A percentile compares a stretch with the other conserved stretches of the same genome.
These are phyloP conservation scores for Chytriomyces hyalinus DNA, from an alignment of 192 early-diverging fungal species.

Conservation along the genomic window DNA sequence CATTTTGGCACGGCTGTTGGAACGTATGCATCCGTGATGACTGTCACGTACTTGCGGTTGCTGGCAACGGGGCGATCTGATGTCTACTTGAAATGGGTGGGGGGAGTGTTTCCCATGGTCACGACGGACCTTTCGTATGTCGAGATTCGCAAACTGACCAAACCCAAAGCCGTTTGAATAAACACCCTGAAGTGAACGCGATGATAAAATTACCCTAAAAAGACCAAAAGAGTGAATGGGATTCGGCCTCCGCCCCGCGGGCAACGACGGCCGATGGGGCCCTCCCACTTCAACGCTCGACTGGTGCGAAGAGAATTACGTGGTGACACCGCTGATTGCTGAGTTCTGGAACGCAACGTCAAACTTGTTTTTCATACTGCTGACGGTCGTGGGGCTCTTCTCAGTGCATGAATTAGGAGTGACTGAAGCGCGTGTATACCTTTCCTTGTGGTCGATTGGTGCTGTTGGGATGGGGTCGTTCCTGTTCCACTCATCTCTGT, in stretches of 20 bases:
- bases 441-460: conserved; percentile 5
- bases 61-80: conserved; percentile 43
- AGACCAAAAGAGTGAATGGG: conserved; percentile 18
- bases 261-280: conserved; percentile 33
- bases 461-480: conserved; percentile 76
- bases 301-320: conserved; percentile 73
- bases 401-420: not conserved
- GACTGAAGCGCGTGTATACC: conserved; percentile 35
- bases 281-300: conserved; percentile 46
- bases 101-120: conserved; percentile 16
- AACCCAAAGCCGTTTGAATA: too few species aligned
- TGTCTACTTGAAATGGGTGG: conserved; percentile 34
- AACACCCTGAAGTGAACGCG: too few species aligned
- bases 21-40: conserved; percentile 41
- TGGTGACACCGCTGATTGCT: not conserved
- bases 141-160: not conserved
- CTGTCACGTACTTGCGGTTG: conserved; percentile 33
- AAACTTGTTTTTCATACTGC: conserved; percentile 55
- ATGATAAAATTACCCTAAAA: too few species aligned
- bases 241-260: conserved; percentile 36
- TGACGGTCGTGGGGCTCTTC: not conserved
- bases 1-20: conserved; percentile 51
- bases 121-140: not conserved
- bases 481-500: conserved; percentile 78
- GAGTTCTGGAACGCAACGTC: conserved; percentile 74